phyloP scores from a whole-genome alignment of 2,329 filamentous ascomycete species.

The Fusarium brevicatenulatum region DNA sequence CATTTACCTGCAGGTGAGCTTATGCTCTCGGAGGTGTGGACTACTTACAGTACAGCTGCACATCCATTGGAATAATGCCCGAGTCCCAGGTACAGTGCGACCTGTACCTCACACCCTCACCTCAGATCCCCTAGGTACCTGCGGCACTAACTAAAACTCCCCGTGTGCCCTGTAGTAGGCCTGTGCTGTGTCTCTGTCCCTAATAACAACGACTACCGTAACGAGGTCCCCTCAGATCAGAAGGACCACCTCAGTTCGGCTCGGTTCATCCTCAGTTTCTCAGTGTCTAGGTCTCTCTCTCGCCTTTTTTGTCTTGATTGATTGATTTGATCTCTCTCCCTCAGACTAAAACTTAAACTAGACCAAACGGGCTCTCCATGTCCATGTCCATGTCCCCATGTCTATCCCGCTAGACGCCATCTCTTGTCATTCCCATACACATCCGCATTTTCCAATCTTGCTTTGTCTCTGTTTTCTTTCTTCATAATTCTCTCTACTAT shows the following conservation, averaged over 20 bases:
- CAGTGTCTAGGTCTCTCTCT: conserved; percentile 9
- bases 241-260: conserved; percentile 21
- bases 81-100: conserved; percentile 18
- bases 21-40: conserved; percentile 29
- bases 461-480: conserved; percentile 36
- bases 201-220: conserved; percentile 37
- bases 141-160: conserved; percentile 33
- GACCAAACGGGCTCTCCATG: conserved; percentile 21
- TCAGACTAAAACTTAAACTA: conserved; percentile 30
- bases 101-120: neutral
- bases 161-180: conserved; percentile 23
- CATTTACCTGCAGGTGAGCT: conserved; percentile 29
- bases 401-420: conserved; percentile 23
- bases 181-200: conserved; percentile 31
- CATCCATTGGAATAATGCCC: neutral
- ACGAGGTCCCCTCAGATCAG: conserved; percentile 34
- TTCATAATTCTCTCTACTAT: conserved; percentile 35
- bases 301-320: conserved; percentile 10
- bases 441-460: conserved; percentile 34
- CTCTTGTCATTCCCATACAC: conserved; percentile 37
- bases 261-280: neutral
- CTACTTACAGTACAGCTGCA: conserved; percentile 21
- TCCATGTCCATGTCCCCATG: conserved; percentile 17
- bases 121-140: conserved; percentile 15
- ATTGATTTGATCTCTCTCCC: conserved; percentile 34